Conservation (phyloP, 768 basidiomycete genomes). For the Pleurotus cornucopiae region DNA sequence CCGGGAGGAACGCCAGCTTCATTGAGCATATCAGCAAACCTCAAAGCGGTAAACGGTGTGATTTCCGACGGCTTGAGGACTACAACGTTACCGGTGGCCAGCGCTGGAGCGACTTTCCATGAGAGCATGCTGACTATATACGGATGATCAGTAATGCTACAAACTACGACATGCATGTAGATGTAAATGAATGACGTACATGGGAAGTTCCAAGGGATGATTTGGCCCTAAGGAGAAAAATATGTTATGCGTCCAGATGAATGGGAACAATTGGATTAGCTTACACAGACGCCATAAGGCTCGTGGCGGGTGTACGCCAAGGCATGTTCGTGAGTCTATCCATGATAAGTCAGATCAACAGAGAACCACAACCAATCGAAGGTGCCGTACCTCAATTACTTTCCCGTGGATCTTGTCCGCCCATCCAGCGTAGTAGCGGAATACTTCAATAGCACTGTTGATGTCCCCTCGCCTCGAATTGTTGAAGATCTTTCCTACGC, state of each 20-base stretch:
- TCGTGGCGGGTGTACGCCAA: slow-evolving; percentile 69
- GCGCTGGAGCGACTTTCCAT: slow-evolving; percentile 26
- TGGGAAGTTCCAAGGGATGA: slow-evolving; percentile 63
- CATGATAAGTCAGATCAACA: background rate
- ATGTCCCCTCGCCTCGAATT: slow-evolving; percentile 50
- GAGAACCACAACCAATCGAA: slow-evolving; percentile 17
- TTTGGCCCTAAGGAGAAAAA: slow-evolving; percentile 30
- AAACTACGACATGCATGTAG: too few species aligned
- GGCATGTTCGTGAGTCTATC: slow-evolving; percentile 49
- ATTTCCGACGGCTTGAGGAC: slow-evolving; percentile 69
- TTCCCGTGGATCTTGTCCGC: slow-evolving; percentile 82
- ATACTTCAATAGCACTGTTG: slow-evolving; percentile 35
- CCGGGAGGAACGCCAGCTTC: slow-evolving; percentile 64
- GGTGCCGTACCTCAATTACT: slow-evolving; percentile 48
- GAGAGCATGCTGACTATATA: slow-evolving; percentile 17
- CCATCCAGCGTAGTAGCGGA: slow-evolving; percentile 87
- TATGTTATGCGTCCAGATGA: background rate
- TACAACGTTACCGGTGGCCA: slow-evolving; percentile 51
- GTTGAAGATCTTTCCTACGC: slow-evolving; percentile 50
- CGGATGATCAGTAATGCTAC: too few species aligned
- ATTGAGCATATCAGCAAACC: slow-evolving; percentile 36
- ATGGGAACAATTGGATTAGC: background rate
- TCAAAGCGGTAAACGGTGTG: slow-evolving; percentile 55
- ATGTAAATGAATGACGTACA: slow-evolving; percentile 10
- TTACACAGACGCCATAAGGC: slow-evolving; percentile 49